Conservation (phyloP, 1,284 basidiomycete genomes). For the Volvariella surrecta region DNA sequence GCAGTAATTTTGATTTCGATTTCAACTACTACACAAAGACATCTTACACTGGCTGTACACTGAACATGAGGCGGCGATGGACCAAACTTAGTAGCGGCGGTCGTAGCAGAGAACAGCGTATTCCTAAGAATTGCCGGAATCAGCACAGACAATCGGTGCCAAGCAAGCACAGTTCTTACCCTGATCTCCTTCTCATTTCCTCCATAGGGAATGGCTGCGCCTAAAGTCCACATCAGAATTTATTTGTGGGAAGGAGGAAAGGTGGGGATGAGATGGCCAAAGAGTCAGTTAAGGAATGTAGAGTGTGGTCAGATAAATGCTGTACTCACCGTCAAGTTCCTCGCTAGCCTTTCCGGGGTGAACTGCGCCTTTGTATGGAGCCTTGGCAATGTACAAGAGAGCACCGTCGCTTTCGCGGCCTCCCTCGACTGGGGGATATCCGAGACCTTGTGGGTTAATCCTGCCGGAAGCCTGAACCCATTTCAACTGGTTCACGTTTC, state of each 20-base stretch:
- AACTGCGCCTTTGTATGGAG: constrained; percentile 37
- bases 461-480: constrained; percentile 47
- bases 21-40: constrained; percentile 1
- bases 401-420: constrained; percentile 57
- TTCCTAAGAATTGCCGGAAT: constrained; percentile 6
- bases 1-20: constrained; percentile 3
- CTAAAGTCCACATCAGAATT: constrained; percentile 14
- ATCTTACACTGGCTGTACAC: background rate
- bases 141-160: background rate
- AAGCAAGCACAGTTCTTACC: constrained; percentile 20
- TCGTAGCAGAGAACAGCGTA: constrained; percentile 15
- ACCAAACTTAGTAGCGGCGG: background rate
- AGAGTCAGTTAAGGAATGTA: background rate
- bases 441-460: constrained; percentile 34
- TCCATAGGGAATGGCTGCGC: constrained; percentile 43
- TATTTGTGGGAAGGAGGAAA: too few relatives aligned
- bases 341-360: constrained; percentile 60
- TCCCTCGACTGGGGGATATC: constrained; percentile 52
- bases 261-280: too few relatives aligned
- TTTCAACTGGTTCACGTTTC: constrained; percentile 42
- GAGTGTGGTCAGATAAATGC: background rate
- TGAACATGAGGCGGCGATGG: too few relatives aligned
- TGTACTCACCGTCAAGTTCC: constrained; percentile 38
- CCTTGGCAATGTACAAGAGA: constrained; percentile 53
- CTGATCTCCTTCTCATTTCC: constrained; percentile 39